Conservation (phyloP, 2,329 filamentous ascomycete genomes). For the Plectosphaerella plurivora region DNA sequence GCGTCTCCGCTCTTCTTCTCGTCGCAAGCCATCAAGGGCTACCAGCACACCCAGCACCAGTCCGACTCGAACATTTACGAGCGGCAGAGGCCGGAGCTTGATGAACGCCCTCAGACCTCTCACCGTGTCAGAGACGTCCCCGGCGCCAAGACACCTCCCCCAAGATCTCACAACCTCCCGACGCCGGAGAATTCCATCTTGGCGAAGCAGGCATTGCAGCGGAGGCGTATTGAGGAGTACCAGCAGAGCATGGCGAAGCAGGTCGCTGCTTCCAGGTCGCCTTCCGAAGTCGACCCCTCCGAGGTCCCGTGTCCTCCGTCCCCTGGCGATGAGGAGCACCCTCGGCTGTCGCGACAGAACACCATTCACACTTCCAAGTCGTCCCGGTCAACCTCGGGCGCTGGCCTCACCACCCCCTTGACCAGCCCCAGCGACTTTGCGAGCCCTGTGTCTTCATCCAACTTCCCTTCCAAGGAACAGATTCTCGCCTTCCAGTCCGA, state of each 20-base stretch:
- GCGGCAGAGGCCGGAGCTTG: constrained; percentile 30
- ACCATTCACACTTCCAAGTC: constrained; percentile 42
- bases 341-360: constrained; percentile 30
- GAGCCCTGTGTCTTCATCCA: constrained; percentile 40
- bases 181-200: constrained; percentile 33
- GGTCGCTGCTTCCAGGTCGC: constrained; percentile 11
- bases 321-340: constrained; percentile 35
- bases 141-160: constrained; percentile 29
- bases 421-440: constrained; percentile 51
- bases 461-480: constrained; percentile 35
- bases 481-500: constrained; percentile 56
- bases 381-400: constrained; percentile 48
- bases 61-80: constrained; percentile 40
- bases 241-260: constrained; percentile 25
- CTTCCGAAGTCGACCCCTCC: constrained; percentile 20
- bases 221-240: constrained; percentile 26
- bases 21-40: constrained; percentile 30
- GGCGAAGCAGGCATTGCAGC: constrained; percentile 26
- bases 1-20: constrained; percentile 34
- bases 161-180: constrained; percentile 29
- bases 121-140: constrained; percentile 31
- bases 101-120: constrained; percentile 43
- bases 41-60: constrained; percentile 37
- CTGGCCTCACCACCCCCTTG: constrained; percentile 42
- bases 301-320: constrained; percentile 38